A percentile compares a stretch with the other conserved stretches of the same genome.
Conservation (phyloP, 306 rosid genomes). For the Fragaria vesca region DNA sequence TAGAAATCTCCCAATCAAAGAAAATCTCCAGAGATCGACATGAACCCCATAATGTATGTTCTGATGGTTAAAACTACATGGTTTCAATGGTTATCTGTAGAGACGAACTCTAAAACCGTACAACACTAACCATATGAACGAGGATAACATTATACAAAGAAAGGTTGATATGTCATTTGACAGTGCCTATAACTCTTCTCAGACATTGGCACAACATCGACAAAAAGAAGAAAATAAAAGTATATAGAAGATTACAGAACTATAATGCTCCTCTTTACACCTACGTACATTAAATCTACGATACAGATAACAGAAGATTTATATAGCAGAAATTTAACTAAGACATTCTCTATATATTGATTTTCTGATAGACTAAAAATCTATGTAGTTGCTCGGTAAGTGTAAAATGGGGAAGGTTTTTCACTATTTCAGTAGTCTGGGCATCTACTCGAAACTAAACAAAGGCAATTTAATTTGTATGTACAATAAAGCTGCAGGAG, state of each 20-base stretch:
- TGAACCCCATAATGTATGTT: background rate
- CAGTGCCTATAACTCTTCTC: background rate
- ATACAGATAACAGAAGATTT: background rate
- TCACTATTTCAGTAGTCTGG: background rate
- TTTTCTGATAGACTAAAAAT: background rate
- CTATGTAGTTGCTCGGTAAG: background rate
- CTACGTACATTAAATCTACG: background rate
- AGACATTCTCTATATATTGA: background rate
- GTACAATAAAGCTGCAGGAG: slow-evolving; percentile 11
- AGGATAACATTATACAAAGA: background rate
- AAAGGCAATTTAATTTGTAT: background rate
- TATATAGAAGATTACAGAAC: background rate
- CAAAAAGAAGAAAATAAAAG: background rate
- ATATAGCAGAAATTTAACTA: background rate
- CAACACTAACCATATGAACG: background rate
- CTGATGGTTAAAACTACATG: background rate
- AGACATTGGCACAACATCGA: background rate
- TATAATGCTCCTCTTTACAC: background rate
- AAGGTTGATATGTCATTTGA: background rate
- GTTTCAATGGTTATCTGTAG: background rate
- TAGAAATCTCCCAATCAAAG: background rate
- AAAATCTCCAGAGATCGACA: background rate
- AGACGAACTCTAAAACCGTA: background rate
- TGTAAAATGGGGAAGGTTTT: background rate
- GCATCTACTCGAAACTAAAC: background rate